These are phyloP conservation scores for Lecanicillium sp. DNA, from an alignment of 2,329 filamentous ascomycete species.

Conservation along the genomic window DNA sequence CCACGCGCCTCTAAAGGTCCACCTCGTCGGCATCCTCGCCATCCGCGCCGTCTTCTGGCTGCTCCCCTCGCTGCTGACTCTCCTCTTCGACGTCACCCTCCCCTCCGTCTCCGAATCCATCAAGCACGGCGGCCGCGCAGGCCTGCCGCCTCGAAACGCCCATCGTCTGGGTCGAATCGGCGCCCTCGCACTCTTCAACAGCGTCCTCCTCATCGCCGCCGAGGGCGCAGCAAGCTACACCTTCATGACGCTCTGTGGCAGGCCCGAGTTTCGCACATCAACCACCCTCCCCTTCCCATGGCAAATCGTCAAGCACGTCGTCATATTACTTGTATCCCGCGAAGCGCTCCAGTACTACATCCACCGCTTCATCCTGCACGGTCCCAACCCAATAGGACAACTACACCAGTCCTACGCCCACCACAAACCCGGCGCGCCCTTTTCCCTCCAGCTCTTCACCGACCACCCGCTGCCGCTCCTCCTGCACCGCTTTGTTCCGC, in stretches of 20 bases:
- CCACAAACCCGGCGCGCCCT: slow-evolving; percentile 44
- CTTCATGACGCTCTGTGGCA: slow-evolving; percentile 23
- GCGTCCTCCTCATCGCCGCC: slow-evolving; percentile 31
- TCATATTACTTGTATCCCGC: slow-evolving; percentile 33
- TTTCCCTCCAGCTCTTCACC: slow-evolving; percentile 54
- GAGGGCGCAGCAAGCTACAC: slow-evolving; percentile 34
- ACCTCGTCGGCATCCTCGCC: slow-evolving; percentile 61
- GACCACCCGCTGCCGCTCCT: slow-evolving; percentile 61
- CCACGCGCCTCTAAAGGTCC: slow-evolving; percentile 65
- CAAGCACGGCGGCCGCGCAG: slow-evolving; percentile 54
- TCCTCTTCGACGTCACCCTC: slow-evolving; percentile 61
- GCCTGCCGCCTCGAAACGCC: slow-evolving; percentile 37
- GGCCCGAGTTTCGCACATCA: slow-evolving; percentile 37
- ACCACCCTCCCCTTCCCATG: slow-evolving; percentile 44
- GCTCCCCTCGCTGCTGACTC: slow-evolving; percentile 62
- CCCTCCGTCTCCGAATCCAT: slow-evolving; percentile 61
- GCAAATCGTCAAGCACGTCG: slow-evolving; percentile 42
- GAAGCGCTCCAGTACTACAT: slow-evolving; percentile 63
- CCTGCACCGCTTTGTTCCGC: slow-evolving; percentile 53
- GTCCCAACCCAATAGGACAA: slow-evolving; percentile 20
- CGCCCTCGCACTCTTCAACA: slow-evolving; percentile 36
- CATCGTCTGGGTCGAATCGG: slow-evolving; percentile 25
- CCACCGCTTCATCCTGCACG: slow-evolving; percentile 65
- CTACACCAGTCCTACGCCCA: slow-evolving; percentile 42
- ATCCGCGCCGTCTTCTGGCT: slow-evolving; percentile 65